Conservation (phyloP, 73 alveolate species). For the Paramecium sonneborni region DNA sequence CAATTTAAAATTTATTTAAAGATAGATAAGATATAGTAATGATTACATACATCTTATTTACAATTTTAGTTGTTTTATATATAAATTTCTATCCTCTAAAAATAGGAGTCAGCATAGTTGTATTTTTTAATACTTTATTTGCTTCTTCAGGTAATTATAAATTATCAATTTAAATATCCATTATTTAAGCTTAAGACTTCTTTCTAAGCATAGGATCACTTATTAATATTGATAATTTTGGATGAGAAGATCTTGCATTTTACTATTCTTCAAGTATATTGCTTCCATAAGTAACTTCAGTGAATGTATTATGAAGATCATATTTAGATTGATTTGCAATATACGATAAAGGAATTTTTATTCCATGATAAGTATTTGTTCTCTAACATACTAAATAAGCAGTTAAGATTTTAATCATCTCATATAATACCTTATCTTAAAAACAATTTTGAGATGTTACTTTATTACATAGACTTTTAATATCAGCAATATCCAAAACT, state of each 20-base stretch:
- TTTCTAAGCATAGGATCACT: background rate
- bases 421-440: background rate
- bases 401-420: background rate
- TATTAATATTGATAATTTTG: background rate
- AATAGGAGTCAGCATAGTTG: constrained; percentile 25
- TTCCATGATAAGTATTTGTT: constrained; percentile 10
- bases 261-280: background rate
- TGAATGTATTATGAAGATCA: constrained; percentile 9
- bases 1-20: background rate
- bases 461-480: background rate
- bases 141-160: constrained; percentile 21
- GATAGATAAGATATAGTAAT: background rate
- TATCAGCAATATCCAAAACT: constrained; percentile 24
- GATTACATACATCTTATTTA: background rate
- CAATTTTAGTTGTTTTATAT: background rate
- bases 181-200: background rate
- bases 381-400: constrained; percentile 18
- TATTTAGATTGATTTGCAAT: background rate
- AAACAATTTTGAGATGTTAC: background rate
- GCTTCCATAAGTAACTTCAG: constrained; percentile 41
- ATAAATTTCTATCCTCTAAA: constrained; percentile 44
- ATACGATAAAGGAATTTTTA: constrained; percentile 25
- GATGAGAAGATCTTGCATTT: background rate
- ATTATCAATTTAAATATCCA: background rate
- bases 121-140: background rate